These are phyloP conservation scores for Secale cereale DNA, from an alignment of 176 grass and related monocot species.

Conservation along the genomic window DNA sequence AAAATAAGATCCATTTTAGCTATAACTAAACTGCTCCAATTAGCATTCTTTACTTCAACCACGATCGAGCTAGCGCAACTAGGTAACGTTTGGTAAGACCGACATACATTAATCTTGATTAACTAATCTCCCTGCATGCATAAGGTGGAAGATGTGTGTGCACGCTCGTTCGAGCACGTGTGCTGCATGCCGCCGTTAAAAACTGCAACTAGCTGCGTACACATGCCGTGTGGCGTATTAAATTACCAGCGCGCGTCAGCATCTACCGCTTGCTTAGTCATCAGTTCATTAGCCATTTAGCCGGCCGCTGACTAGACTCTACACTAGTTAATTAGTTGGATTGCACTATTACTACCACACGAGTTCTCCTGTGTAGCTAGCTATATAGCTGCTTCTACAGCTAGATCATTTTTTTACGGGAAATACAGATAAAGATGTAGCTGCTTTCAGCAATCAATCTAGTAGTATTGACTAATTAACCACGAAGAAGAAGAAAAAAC, in stretches of 20 bases:
- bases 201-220: background rate
- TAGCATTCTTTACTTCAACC: no score
- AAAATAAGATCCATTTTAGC: no score
- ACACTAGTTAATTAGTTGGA: background rate
- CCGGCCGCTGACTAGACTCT: background rate
- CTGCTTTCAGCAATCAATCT: background rate
- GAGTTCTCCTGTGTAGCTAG: no score
- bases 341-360: background rate
- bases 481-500: background rate
- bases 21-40: no score
- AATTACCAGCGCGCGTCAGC: background rate
- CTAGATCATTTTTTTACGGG: no score
- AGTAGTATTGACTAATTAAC: conserved; percentile 9
- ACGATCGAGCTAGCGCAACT: background rate
- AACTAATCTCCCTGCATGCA: background rate
- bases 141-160: background rate
- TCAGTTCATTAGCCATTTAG: background rate
- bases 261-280: background rate
- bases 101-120: background rate
- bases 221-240: background rate
- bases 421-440: background rate
- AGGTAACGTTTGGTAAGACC: background rate
- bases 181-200: background rate
- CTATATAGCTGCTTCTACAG: no score
- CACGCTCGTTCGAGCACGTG: background rate